Base-by-base conservation (phyloP, 2,329 filamentous ascomycete species). In the Pestalotiopsis fici region DNA sequence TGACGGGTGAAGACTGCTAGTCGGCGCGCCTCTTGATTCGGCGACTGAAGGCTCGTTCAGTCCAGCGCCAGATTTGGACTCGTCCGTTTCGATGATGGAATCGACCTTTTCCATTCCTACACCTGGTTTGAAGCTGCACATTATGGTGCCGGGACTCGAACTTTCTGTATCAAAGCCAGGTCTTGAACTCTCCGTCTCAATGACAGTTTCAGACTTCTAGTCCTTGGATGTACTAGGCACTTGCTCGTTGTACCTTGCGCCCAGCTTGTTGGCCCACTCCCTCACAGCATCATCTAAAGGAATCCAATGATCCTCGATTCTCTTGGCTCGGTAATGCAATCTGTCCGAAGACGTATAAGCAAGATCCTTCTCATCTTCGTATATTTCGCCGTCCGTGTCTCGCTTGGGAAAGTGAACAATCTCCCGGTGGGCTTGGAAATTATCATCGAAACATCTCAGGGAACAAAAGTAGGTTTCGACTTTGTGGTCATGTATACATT, bases 241-340 rank as follows among this genome's bases (percentile, higher is more conserved):
- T 12, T 63, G 25, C 18, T 39, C n/a, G 6, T 65, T 47, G 55
- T 55, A n/a, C 12, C 25, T 39, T 23, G 39, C 56, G 18, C 65
- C 57, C 47, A 59, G 27, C 15, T 66, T 83, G 70, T 89, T 81
- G 12, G 87, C 87, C 81, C 87, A 90, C 65, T 87, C 79, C 72
- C 84, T 82, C 81, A 76, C 61, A n/a, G 71, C 75, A 64, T 76
- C 70, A 13, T 69, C 70, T 18, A 78, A 67, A 2, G 70, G 72
- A 25, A 76, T 68, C 6, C 74, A 60, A 31, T 75, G 75, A 23
- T 76, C 71, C 64, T 76, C 74, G 55, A 74, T 74, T 55, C 71
- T 74, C 65, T 67, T 71, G 1, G 72, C 74, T n/a, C 70, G 68
- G 54, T 78, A 76, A 28, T 60, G 72, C 55, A 65, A 71, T 55